Conservation (phyloP, 495 filamentous ascomycete genomes). For the Parmelia sp. region DNA sequence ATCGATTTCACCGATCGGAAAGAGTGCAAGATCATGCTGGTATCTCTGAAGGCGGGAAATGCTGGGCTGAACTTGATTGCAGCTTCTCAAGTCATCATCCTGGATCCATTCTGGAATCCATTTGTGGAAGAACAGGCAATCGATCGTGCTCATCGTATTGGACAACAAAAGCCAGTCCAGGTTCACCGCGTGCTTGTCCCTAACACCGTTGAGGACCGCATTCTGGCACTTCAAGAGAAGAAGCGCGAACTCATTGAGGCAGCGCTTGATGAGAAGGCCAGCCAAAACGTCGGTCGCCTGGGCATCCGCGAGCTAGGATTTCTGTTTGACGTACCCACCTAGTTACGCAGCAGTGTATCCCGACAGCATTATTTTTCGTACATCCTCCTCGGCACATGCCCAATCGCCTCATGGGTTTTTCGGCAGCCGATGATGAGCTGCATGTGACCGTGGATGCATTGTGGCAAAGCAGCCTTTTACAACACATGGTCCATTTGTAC, state of each 20-base stretch:
- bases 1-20: conserved; percentile 62
- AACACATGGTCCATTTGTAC: not conserved
- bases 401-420: not conserved
- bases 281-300: conserved; percentile 56
- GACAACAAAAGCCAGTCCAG: conserved; percentile 66
- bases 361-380: not conserved
- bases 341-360: not conserved
- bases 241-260: conserved; percentile 73
- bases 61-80: conserved; percentile 81
- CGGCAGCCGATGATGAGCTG: not conserved
- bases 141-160: conserved; percentile 87
- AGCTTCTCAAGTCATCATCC: conserved; percentile 83
- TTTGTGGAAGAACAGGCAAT: conserved; percentile 93
- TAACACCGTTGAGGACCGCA: conserved; percentile 85
- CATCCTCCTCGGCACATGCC: not conserved
- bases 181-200: conserved; percentile 75
- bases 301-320: conserved; percentile 59
- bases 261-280: conserved; percentile 76
- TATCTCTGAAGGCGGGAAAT: conserved; percentile 88
- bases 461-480: not conserved
- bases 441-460: not conserved
- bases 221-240: conserved; percentile 74
- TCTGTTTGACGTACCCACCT: conserved; percentile 47
- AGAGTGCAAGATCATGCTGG: conserved; percentile 68
- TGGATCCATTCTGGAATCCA: conserved; percentile 96